Conservation (phyloP, 106 monocot genomes). For the Agapanthus africanus region DNA sequence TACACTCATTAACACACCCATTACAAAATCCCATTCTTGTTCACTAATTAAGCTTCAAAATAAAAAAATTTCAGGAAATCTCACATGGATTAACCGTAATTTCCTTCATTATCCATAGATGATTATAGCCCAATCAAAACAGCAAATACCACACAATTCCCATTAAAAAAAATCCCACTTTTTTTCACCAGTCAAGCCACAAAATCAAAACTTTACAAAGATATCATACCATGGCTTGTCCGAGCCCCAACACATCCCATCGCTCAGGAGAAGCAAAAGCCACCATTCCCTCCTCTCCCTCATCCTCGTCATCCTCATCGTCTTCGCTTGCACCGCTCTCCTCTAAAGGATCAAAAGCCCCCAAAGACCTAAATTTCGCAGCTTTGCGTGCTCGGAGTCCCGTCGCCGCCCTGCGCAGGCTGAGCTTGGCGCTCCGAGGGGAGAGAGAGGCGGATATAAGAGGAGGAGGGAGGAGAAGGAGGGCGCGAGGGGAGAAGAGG, state of each 20-base stretch:
- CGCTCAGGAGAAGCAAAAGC: slow-evolving; percentile 39
- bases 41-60: too few relatives aligned
- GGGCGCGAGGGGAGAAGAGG: background rate
- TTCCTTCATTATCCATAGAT: too few relatives aligned
- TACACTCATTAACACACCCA: too few relatives aligned
- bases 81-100: too few relatives aligned
- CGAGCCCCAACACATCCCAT: slow-evolving; percentile 91
- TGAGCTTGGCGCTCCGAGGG: background rate
- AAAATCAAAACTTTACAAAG: background rate
- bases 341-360: slow-evolving; percentile 13
- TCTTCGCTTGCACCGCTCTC: slow-evolving; percentile 12
- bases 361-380: background rate
- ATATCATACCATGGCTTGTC: slow-evolving; percentile 82
- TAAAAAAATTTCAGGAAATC: too few relatives aligned
- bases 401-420: slow-evolving; percentile 4
- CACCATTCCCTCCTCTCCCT: slow-evolving; percentile 17
- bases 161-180: background rate
- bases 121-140: too few relatives aligned
- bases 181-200: background rate
- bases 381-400: background rate
- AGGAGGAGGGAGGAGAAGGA: background rate
- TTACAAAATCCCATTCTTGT: too few relatives aligned
- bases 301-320: slow-evolving; percentile 22
- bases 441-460: background rate
- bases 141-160: too few relatives aligned